phyloP scores from a whole-genome alignment of 2,329 filamentous ascomycete species.

The Periconia macrospinosa region DNA sequence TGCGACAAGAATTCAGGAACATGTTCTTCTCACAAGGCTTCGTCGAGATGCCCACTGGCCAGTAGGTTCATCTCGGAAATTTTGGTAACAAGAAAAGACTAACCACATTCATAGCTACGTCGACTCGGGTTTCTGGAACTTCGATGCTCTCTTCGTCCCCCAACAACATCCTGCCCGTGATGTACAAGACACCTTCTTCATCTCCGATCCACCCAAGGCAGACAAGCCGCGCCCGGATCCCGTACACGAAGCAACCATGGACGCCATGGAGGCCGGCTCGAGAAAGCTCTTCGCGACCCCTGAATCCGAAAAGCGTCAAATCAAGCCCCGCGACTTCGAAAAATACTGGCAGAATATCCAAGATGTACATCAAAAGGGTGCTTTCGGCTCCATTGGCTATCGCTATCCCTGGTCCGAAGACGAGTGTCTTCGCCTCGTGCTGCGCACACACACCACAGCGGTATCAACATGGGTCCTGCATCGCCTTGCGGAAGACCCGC shows the following conservation, averaged over 20 bases:
- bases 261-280: slow-evolving; percentile 52
- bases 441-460: slow-evolving; percentile 94
- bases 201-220: slow-evolving; percentile 80
- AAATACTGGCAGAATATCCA: slow-evolving; percentile 87
- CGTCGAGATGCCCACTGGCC: slow-evolving; percentile 94
- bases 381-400: slow-evolving; percentile 94
- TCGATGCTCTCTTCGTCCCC: slow-evolving; percentile 93
- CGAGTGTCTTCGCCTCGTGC: slow-evolving; percentile 82
- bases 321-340: slow-evolving; percentile 67
- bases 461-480: slow-evolving; percentile 89
- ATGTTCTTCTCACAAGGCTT: slow-evolving; percentile 99
- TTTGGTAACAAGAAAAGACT: no score
- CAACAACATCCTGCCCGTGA: slow-evolving; percentile 98
- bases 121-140: slow-evolving; percentile 99
- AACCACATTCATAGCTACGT: slow-evolving; percentile 75
- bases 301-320: slow-evolving; percentile 55
- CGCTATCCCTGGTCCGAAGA: slow-evolving; percentile 90
- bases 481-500: slow-evolving; percentile 80
- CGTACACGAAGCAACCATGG: slow-evolving; percentile 48
- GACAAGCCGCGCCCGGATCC: slow-evolving; percentile 66
- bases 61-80: slow-evolving; percentile 50
- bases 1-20: slow-evolving; percentile 90
- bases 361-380: slow-evolving; percentile 85
- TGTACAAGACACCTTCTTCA: slow-evolving; percentile 98
- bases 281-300: slow-evolving; percentile 59